Evolutionary conservation across 768 basidiomycete genomes (phyloP).

Genomic region (Arthromyces matolae): DNA sequence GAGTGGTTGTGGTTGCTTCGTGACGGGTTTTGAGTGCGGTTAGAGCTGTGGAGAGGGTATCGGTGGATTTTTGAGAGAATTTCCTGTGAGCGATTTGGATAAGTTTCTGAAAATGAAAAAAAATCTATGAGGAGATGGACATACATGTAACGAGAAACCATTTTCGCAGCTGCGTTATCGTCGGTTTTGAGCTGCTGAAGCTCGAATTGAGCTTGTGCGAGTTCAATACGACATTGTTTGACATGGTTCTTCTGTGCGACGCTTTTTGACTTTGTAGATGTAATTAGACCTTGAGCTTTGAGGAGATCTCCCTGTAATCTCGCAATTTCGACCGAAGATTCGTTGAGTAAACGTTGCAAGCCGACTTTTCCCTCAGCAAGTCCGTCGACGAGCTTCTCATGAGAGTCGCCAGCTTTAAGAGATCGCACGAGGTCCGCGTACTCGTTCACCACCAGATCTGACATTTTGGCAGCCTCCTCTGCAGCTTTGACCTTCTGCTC

Average conservation of each 20-base stretch:
- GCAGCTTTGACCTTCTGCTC: slow-evolving; percentile 41
- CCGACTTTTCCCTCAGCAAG: slow-evolving; percentile 47
- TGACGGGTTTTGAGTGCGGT: slow-evolving; percentile 58
- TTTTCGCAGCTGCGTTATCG: slow-evolving; percentile 73
- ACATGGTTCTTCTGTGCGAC: slow-evolving; percentile 43
- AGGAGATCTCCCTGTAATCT: slow-evolving; percentile 40
- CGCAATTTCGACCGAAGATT: slow-evolving; percentile 48
- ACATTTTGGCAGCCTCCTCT: slow-evolving; percentile 58
- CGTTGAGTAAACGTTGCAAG: slow-evolving; percentile 44
- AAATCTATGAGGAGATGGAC: slow-evolving; percentile 28
- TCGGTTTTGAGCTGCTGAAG: slow-evolving; percentile 57
- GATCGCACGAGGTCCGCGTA: slow-evolving; percentile 73
- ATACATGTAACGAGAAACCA: slow-evolving; percentile 85
- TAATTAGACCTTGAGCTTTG: slow-evolving; percentile 42
- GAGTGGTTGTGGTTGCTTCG: slow-evolving; percentile 53
- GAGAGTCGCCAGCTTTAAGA: slow-evolving; percentile 44
- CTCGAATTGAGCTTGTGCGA: slow-evolving; percentile 45
- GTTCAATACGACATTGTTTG: slow-evolving; percentile 39
- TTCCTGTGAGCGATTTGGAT: slow-evolving; percentile 45
- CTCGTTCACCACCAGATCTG: slow-evolving; percentile 63
- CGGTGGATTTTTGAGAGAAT: slow-evolving; percentile 75
- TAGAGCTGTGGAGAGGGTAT: slow-evolving; percentile 60
- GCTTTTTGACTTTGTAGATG: slow-evolving; percentile 35
- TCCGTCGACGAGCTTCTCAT: slow-evolving; percentile 25
- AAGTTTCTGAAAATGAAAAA: neutral